These are phyloP conservation scores for Periconia macrospinosa DNA, from an alignment of 2,329 filamentous ascomycete species.

Conservation along the genomic window DNA sequence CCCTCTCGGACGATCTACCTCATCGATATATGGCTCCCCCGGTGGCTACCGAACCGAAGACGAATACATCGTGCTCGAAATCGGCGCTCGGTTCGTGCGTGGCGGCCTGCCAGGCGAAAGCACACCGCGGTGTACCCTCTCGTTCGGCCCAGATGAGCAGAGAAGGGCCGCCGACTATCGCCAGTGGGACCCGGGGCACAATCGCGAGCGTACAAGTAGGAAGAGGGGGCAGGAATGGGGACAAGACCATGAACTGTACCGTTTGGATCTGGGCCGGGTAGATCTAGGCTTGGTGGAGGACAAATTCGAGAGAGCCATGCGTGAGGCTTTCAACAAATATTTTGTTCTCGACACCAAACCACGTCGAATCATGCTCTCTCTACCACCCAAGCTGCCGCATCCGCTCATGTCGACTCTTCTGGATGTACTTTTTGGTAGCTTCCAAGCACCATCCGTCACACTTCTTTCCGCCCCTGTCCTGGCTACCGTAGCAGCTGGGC, in stretches of 20 bases:
- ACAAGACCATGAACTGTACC: conserved; percentile 73
- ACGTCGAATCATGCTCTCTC: conserved; percentile 71
- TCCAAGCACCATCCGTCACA: conserved; percentile 78
- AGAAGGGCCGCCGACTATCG: conserved; percentile 81
- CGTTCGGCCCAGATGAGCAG: conserved; percentile 75
- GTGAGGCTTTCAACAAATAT: conserved; percentile 80
- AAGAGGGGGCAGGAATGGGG: conserved; percentile 61
- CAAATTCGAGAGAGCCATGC: conserved; percentile 79
- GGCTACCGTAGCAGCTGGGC: conserved; percentile 73
- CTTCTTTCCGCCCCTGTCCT: conserved; percentile 78
- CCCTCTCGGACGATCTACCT: conserved; percentile 62
- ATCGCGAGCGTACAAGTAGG: conserved; percentile 52
- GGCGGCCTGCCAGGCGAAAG: conserved; percentile 87
- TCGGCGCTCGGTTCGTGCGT: conserved; percentile 77
- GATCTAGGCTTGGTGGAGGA: conserved; percentile 83
- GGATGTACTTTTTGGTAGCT: conserved; percentile 77
- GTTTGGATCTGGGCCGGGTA: conserved; percentile 68
- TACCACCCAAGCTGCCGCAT: conserved; percentile 77
- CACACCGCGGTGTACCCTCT: conserved; percentile 68
- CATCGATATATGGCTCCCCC: conserved; percentile 60
- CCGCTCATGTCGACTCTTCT: conserved; percentile 75
- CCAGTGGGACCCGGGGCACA: conserved; percentile 63
- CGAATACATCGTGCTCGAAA: conserved; percentile 83
- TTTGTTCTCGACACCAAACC: conserved; percentile 72
- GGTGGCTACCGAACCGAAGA: conserved; percentile 64